These are phyloP conservation scores for Paramecium primaurelia DNA, from an alignment of 73 alveolate species.

Conservation along the genomic window DNA sequence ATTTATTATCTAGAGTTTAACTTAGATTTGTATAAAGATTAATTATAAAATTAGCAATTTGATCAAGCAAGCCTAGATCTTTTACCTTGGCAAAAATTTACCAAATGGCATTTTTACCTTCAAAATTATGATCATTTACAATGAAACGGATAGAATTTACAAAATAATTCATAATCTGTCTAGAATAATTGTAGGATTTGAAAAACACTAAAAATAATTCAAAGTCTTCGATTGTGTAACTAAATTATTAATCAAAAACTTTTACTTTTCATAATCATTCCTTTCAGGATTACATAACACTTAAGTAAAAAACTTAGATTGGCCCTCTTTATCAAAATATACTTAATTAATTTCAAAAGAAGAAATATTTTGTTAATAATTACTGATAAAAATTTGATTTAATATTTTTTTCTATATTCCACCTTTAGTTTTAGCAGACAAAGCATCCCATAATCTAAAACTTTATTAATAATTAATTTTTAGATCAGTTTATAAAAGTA, in stretches of 20 bases:
- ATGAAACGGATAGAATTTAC: background rate
- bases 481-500: background rate
- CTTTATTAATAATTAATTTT: background rate
- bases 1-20: background rate
- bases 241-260: background rate
- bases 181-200: background rate
- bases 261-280: constrained; percentile 15
- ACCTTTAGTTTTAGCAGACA: constrained; percentile 7
- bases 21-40: background rate
- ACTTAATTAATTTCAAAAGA: background rate
- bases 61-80: background rate
- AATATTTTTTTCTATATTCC: background rate
- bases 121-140: background rate
- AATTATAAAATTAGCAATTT: background rate
- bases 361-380: background rate
- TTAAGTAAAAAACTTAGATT: background rate
- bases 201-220: constrained; percentile 23
- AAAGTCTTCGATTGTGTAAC: constrained; percentile 32
- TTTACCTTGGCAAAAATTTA: background rate
- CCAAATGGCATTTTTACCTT: constrained; percentile 39
- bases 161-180: background rate
- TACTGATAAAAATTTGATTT: background rate
- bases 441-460: constrained; percentile 25
- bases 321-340: constrained; percentile 7
- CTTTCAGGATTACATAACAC: constrained; percentile 4